Evolutionary conservation across 345 rosid species (phyloP).

Genomic region (Arabis hirsuta): DNA sequence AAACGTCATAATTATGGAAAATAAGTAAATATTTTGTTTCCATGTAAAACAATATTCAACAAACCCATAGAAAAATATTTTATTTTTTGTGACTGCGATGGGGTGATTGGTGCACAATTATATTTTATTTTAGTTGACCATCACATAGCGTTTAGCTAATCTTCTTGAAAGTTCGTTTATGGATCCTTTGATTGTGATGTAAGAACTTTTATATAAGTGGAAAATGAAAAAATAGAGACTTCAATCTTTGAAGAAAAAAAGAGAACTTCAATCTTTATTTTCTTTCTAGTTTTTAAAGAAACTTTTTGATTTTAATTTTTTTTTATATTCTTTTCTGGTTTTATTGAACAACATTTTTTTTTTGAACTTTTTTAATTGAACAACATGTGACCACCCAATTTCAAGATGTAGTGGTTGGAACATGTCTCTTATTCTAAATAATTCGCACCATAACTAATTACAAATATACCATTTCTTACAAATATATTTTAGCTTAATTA

Average conservation of each 20-base stretch:
- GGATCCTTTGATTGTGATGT: constrained; percentile 21
- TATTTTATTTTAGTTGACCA: neutral
- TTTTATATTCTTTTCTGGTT: neutral
- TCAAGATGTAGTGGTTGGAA: constrained; percentile 7
- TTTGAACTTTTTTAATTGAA: neutral
- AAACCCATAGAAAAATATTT: too few relatives aligned
- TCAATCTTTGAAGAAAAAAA: too few relatives aligned
- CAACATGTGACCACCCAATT: constrained; percentile 12
- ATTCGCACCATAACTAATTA: neutral
- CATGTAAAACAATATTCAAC: too few relatives aligned
- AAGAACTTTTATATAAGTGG: neutral
- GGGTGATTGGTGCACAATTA: neutral
- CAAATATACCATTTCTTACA: too few relatives aligned
- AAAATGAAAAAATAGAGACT: neutral
- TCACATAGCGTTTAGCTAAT: neutral
- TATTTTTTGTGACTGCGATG: neutral
- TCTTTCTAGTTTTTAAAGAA: neutral
- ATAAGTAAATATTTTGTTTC: too few relatives aligned
- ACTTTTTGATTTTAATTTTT: neutral
- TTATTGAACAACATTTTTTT: neutral
- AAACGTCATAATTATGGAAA: too few relatives aligned
- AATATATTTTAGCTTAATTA: too few relatives aligned
- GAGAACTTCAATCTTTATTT: neutral
- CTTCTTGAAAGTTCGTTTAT: constrained; percentile 9
- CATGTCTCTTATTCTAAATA: constrained; percentile 8